Percentiles rank a stretch among this genome's conserved stretches.
These are phyloP conservation scores for Phytophthora nicotianae DNA, from an alignment of 352 stramenopile species.

Conservation along the genomic window DNA sequence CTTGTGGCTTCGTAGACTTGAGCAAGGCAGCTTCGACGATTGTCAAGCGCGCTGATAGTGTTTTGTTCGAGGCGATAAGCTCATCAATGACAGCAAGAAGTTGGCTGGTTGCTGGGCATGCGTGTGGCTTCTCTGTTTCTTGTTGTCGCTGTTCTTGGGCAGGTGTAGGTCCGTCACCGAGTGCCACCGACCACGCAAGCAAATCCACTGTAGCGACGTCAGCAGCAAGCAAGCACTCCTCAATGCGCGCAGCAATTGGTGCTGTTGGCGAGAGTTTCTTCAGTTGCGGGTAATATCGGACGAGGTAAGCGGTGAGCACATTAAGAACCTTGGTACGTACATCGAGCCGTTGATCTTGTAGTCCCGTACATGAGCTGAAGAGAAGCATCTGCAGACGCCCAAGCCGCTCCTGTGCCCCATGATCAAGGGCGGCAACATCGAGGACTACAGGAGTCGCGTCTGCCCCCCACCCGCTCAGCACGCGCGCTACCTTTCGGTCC, in stretches of 20 bases:
- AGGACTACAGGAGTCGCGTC: background rate
- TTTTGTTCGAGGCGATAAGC: constrained; percentile 1
- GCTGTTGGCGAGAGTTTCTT: constrained; percentile 9
- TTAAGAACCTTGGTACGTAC: constrained; percentile 16
- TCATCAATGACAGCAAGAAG: background rate
- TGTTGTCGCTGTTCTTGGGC: background rate
- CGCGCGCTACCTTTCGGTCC: constrained; percentile 11
- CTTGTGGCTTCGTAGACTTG: background rate
- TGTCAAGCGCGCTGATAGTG: background rate
- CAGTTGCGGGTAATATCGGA: constrained; percentile 11
- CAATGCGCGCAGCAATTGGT: constrained; percentile 1
- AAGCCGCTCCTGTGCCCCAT: constrained; percentile 6
- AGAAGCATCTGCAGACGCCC: constrained; percentile 2
- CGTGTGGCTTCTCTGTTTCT: background rate
- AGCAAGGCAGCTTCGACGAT: constrained; percentile 1
- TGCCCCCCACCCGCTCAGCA: constrained; percentile 19
- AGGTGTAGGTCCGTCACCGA: background rate
- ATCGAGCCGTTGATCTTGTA: background rate
- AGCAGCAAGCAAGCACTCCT: constrained; percentile 1
- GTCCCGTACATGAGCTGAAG: constrained; percentile 8
- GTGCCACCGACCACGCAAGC: constrained; percentile 7
- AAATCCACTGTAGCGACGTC: background rate
- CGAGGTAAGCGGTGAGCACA: constrained; percentile 17
- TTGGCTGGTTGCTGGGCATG: too few species aligned
- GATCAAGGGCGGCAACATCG: constrained; percentile 4